These are phyloP conservation scores for Ceratocystis smalleyi DNA, from an alignment of 2,329 filamentous ascomycete genomes.

Conservation along the genomic window DNA sequence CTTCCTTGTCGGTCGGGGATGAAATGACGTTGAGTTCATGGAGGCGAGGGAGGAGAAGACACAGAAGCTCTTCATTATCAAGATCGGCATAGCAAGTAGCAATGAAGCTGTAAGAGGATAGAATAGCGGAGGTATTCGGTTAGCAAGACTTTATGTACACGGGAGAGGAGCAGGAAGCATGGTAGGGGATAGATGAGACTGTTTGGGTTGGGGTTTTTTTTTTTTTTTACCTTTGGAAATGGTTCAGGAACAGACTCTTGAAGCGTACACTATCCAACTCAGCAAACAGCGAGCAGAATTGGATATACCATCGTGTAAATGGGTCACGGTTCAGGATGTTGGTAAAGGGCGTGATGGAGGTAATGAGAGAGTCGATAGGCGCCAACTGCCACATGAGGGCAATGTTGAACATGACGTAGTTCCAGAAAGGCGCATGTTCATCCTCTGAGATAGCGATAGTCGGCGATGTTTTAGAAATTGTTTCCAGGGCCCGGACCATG, in stretches of 20 bases:
- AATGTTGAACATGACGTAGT: constrained; percentile 38
- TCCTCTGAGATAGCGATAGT: constrained; percentile 23
- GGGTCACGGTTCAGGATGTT: constrained; percentile 48
- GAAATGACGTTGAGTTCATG: constrained; percentile 41
- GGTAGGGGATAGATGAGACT: no score
- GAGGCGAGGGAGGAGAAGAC: constrained; percentile 52
- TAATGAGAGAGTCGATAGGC: constrained; percentile 63
- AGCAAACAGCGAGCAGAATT: constrained; percentile 70
- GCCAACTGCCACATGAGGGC: constrained; percentile 59
- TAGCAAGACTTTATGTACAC: background rate
- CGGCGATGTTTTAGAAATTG: constrained; percentile 28
- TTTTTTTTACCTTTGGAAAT: constrained; percentile 60
- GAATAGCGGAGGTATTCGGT: background rate
- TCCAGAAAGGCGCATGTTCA: constrained; percentile 37
- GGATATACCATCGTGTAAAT: constrained; percentile 59
- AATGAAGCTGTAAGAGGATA: constrained; percentile 44
- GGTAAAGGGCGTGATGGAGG: constrained; percentile 49
- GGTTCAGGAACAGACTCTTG: constrained; percentile 57
- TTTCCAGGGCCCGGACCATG: constrained; percentile 37
- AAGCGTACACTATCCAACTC: constrained; percentile 61
- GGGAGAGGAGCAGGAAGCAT: no score
- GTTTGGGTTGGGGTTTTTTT: no score
- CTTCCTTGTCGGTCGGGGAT: constrained; percentile 35
- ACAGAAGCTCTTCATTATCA: constrained; percentile 51
- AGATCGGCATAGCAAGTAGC: constrained; percentile 54